A percentile compares a stretch with the other conserved stretches of the same genome.
These are phyloP conservation scores for Fusarium burgessii DNA, from an alignment of 2,329 filamentous ascomycete species.

Conservation along the genomic window DNA sequence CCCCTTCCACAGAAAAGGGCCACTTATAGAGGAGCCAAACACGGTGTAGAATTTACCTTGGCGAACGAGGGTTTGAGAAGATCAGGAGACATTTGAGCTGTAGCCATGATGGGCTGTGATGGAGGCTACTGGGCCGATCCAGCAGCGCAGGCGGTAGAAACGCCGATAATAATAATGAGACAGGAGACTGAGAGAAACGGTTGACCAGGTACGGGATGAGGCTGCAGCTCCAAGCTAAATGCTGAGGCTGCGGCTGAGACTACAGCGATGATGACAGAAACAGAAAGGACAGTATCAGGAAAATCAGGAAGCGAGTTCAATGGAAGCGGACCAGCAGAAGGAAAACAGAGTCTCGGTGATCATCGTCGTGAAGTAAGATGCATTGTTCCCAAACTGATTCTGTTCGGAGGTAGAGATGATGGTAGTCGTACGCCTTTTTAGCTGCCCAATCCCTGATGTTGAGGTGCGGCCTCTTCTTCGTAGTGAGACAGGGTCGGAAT, in stretches of 20 bases:
- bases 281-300: constrained; percentile 48
- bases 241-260: constrained; percentile 30
- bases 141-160: constrained; percentile 33
- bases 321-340: constrained; percentile 63
- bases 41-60: constrained; percentile 65
- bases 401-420: constrained; percentile 30
- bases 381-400: constrained; percentile 49
- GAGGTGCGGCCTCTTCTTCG: constrained; percentile 23
- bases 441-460: constrained; percentile 23
- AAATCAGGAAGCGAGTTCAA: constrained; percentile 68
- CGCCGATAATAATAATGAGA: constrained; percentile 32
- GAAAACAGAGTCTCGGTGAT: constrained; percentile 63
- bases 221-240: constrained; percentile 18
- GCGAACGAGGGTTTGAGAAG: constrained; percentile 77
- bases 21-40: constrained; percentile 18
- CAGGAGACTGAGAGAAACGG: constrained; percentile 28
- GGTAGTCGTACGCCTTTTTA: constrained; percentile 35
- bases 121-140: constrained; percentile 40
- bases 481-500: constrained; percentile 32
- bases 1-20: constrained; percentile 7
- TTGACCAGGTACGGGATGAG: constrained; percentile 36
- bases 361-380: constrained; percentile 63
- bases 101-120: constrained; percentile 57
- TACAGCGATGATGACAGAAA: constrained; percentile 45
- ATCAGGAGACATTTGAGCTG: constrained; percentile 60